Base-by-base conservation (phyloP, 176 grass and related monocot species). In the Paspalum vaginatum region DNA sequence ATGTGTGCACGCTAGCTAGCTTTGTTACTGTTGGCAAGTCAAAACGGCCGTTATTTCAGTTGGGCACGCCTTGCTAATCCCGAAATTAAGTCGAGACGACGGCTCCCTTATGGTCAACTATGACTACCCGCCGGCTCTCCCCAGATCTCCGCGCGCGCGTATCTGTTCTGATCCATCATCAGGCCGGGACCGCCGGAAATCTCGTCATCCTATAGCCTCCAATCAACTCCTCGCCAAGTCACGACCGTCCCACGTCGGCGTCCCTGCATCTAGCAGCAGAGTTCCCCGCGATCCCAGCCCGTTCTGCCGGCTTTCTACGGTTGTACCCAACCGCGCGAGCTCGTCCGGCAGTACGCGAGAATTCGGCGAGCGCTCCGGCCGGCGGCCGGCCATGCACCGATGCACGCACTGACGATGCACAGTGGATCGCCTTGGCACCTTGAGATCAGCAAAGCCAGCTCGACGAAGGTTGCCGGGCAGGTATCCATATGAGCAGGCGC, bases 41-140 rank as follows among this genome's bases (percentile, higher is more conserved):
- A 53, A 22, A 52, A 25, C 49, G 47, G 61, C 61, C 61, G 76
- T 66, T 79, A 79, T 79, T 53, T 41, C 61, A 65, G 76, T 79
- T 79, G 76, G 11, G 32, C 7, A 61, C 4, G 6, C 43, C n/a
- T 17, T 16, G 10, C 6, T 47, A 16, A 9, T 26, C 27, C 17
- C 25, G 56, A 60, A 5, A 2, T 32, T 32, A 43, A 43, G 38
- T 52, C 72, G 52, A 57, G 37, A 58, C 32, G 37, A 58, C 32
- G 70, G 49, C 6, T 55, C 16, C 42, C 74, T 45, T 49, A 45
- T 32, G 32, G 32, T 32, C 32, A 32, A 32, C 32, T 32, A 32
- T 3, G 32, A 32, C 32, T 32, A 32, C 32, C 32, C 61, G 47
- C 75, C 76, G 45, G 60, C 61, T 53, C 32, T 32, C 47, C 76